phyloP scores from a whole-genome alignment of 148 eudicot genomes.

The Pharnaceum exiguum region DNA sequence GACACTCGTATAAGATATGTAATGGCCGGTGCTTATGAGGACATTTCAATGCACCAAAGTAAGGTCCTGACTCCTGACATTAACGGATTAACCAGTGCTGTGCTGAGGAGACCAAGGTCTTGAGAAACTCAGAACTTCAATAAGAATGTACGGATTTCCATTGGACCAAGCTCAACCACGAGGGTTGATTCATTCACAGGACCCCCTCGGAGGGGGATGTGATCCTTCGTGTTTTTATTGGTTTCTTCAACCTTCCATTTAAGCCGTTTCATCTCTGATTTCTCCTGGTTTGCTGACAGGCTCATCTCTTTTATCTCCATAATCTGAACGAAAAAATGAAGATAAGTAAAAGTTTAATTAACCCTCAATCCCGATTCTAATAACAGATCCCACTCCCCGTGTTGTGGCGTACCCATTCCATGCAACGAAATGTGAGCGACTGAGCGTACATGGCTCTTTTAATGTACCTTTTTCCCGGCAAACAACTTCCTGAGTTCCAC shows the following conservation, averaged over 20 bases:
- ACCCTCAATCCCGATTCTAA: no score
- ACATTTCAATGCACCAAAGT: no score
- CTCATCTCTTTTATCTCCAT: constrained; percentile 64
- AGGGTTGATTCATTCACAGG: constrained; percentile 45
- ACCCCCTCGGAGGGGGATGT: constrained; percentile 50
- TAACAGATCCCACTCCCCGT: neutral
- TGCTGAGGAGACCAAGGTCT: neutral
- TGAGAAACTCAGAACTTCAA: constrained; percentile 33
- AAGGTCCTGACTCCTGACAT: no score
- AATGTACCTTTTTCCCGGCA: constrained; percentile 50
- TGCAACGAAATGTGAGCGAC: neutral
- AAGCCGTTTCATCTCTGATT: constrained; percentile 53
- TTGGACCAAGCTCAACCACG: constrained; percentile 84
- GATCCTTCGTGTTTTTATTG: constrained; percentile 7
- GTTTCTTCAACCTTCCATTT: constrained; percentile 67
- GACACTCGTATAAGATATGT: no score
- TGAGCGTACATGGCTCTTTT: neutral
- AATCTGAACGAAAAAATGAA: no score
- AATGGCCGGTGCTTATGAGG: no score
- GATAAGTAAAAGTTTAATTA: no score
- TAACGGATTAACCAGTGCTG: neutral
- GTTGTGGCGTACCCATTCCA: neutral
- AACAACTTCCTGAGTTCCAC: constrained; percentile 76
- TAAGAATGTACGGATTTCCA: constrained; percentile 84
- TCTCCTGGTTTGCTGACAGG: constrained; percentile 85